Evolutionary conservation across 176 grass and related monocot genomes (phyloP).

Genomic region (Dactylis glomerata): DNA sequence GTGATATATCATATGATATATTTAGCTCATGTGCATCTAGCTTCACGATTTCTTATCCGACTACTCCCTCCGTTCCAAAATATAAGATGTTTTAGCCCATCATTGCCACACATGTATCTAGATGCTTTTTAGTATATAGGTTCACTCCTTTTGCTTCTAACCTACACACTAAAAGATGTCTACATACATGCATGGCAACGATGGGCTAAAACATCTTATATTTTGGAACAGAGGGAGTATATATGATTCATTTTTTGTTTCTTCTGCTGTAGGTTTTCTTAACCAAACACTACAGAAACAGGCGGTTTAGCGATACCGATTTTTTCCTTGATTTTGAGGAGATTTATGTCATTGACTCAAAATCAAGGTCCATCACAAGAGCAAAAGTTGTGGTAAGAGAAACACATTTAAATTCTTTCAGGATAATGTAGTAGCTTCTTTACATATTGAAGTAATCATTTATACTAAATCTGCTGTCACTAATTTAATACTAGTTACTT

Average conservation of each 20-base stretch:
- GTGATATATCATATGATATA: slow-evolving; percentile 6
- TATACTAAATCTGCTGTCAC: neutral
- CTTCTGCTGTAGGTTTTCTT: slow-evolving; percentile 72
- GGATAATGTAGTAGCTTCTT: neutral
- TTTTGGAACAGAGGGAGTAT: no score
- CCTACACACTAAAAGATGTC: no score
- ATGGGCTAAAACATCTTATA: no score
- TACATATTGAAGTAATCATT: neutral
- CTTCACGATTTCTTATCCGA: neutral
- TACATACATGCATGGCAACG: no score
- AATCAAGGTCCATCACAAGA: slow-evolving; percentile 86
- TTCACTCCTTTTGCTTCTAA: no score
- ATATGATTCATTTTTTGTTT: neutral
- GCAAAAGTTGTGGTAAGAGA: slow-evolving; percentile 82
- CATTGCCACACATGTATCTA: no score
- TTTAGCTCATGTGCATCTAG: neutral
- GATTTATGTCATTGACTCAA: slow-evolving; percentile 93
- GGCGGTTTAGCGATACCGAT: slow-evolving; percentile 54
- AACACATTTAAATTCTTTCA: neutral
- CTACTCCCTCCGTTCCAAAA: no score
- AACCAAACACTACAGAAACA: slow-evolving; percentile 93
- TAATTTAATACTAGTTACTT: neutral
- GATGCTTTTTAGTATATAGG: no score
- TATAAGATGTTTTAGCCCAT: no score
- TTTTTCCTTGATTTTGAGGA: slow-evolving; percentile 99